Evolutionary conservation across 176 grass and related monocot genomes (phyloP).

Genomic region (Puccinellia tenuiflora): DNA sequence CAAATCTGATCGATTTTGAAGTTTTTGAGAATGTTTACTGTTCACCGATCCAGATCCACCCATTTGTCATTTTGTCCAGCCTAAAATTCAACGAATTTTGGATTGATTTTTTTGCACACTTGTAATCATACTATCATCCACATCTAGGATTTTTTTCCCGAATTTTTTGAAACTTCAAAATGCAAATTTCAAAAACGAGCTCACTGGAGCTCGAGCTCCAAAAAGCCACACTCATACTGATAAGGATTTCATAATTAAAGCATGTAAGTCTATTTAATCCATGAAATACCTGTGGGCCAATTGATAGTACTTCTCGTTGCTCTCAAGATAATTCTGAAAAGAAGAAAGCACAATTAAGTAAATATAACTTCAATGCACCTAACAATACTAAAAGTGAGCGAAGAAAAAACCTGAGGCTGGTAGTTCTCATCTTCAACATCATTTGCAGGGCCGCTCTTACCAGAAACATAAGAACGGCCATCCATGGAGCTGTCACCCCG

Average conservation of each 20-base stretch:
- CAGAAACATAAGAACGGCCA: constrained; percentile 47
- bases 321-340: constrained; percentile 97
- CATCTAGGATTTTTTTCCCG: no score
- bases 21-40: no score
- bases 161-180: no score
- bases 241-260: background rate
- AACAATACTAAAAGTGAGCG: background rate
- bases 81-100: no score
- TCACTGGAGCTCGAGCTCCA: no score
- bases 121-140: no score
- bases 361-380: constrained; percentile 10
- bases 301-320: constrained; percentile 98
- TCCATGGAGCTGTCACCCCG: constrained; percentile 49
- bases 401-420: constrained; percentile 69
- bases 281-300: constrained; percentile 83
- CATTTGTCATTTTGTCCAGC: no score
- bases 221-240: no score
- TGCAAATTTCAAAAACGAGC: no score
- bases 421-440: constrained; percentile 96
- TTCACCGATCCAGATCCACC: no score
- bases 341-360: constrained; percentile 28
- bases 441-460: constrained; percentile 57
- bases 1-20: no score
- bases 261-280: constrained; percentile 23
- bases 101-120: no score